phyloP scores from a whole-genome alignment of 305 asterid species.

The Solanum hybrid region DNA sequence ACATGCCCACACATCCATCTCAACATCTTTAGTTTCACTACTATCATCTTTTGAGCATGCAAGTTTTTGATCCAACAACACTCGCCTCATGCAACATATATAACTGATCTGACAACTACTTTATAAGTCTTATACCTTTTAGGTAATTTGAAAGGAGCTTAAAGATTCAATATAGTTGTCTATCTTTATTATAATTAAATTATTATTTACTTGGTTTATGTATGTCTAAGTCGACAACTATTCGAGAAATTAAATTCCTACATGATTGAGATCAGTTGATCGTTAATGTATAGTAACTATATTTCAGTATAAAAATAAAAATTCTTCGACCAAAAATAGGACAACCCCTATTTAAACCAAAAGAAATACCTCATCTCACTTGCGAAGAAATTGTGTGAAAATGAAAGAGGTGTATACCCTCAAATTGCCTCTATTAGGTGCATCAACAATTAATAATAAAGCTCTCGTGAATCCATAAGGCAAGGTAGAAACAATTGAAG shows the following conservation, averaged over 20 bases:
- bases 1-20: not conserved
- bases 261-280: not conserved
- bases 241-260: not conserved
- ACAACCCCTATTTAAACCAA: not conserved
- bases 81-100: not conserved
- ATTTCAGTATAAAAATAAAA: not conserved
- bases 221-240: not conserved
- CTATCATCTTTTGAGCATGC: not conserved
- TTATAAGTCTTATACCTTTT: not conserved
- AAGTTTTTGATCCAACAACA: not conserved
- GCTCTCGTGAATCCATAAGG: not conserved
- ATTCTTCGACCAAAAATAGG: not conserved
- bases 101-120: not conserved
- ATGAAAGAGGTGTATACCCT: not conserved
- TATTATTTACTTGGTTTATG: not conserved
- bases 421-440: not conserved
- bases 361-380: not conserved
- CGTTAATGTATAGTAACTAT: not conserved
- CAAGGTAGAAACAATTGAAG: not conserved
- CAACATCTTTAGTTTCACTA: not conserved
- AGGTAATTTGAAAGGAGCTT: not conserved
- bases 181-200: not conserved
- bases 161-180: not conserved
- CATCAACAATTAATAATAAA: not conserved
- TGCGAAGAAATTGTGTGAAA: too few relatives aligned